Evolutionary conservation across 176 grass and related monocot genomes (phyloP), one percentile per base, ranked within the genome.

Genomic region (Oryza rufipogon): DNA sequence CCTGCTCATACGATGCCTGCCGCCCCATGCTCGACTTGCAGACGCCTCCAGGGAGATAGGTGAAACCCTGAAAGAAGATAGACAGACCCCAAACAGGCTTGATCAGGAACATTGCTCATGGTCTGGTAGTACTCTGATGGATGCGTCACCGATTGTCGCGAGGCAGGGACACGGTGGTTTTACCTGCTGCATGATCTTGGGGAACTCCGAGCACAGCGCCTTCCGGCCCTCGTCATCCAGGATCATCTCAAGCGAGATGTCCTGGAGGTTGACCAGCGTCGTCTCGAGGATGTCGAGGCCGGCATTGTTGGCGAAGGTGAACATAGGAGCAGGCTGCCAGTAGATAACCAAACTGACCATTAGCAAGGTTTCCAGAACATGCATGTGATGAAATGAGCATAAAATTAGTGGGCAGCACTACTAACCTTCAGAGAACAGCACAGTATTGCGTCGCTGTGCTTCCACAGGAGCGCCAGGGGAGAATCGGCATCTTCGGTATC

Each of bases 181-280:
- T 82, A 96, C 97, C 91, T 99, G 97, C 64, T 96, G 93, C 97
- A 96, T 99, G 52, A 99, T 94, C 85, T 94, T 96, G 39, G 90
- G 81, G 34, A 99, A 93, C 85, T 96, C 91, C 0, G 87, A 38
- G 74, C 83, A 92, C 47, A 99, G 72, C 0, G 69, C 75, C 79
- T 99, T 94, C 15, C 87, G 84, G 25, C 87, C 90, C 14, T 86
- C 85, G 0, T 96, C 93, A 0, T 95, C 86, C 0, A 99, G 90
- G 78, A 96, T 92, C 3, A 74, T 87, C 84, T 96, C 93, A 0
- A 96, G 90, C 0, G 84, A 86, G 45, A 96, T 91, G 75, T 99
- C 97, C 77, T 99, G 97, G 58, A 99, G 87, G 71, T 94, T 89
- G 67, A 99, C 77, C 79, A 99, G 68, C 0, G 97, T 92, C 8